Evolutionary conservation across 2,329 filamentous ascomycete genomes (phyloP).

Genomic region (Fusarium kyushuense): DNA sequence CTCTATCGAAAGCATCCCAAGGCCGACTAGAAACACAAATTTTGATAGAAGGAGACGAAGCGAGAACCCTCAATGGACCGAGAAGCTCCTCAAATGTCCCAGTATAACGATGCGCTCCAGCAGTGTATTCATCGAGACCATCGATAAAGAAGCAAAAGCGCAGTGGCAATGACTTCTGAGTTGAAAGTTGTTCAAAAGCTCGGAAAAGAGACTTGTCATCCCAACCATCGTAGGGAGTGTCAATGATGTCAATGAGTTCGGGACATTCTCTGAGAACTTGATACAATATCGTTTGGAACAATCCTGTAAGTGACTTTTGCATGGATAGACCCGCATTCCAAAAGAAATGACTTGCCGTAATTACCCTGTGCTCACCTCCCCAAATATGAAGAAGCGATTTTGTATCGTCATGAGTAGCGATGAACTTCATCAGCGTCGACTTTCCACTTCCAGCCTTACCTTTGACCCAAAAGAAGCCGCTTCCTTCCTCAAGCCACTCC

Average conservation of each 20-base stretch:
- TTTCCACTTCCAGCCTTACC: slow-evolving; percentile 23
- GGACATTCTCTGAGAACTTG: neutral
- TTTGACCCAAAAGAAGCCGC: slow-evolving; percentile 14
- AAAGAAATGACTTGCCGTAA: slow-evolving; percentile 15
- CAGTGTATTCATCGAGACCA: neutral
- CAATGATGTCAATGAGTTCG: neutral
- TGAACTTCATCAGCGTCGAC: slow-evolving; percentile 29
- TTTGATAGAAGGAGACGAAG: neutral
- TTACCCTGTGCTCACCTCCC: neutral
- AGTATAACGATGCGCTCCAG: neutral
- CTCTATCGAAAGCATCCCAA: neutral
- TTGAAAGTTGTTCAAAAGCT: neutral
- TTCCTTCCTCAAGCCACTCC: neutral
- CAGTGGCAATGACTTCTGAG: neutral
- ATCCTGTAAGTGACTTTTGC: slow-evolving; percentile 14
- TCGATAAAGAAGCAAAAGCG: neutral
- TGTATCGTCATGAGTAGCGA: neutral
- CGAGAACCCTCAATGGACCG: neutral
- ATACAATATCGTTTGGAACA: neutral
- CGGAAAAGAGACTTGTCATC: neutral
- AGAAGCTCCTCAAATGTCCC: neutral
- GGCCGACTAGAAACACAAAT: neutral
- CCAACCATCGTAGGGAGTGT: neutral
- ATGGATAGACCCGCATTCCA: neutral
- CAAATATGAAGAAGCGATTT: neutral